phyloP scores from a whole-genome alignment of 2,329 filamentous ascomycete species.

The Fusarium nisikadoi region DNA sequence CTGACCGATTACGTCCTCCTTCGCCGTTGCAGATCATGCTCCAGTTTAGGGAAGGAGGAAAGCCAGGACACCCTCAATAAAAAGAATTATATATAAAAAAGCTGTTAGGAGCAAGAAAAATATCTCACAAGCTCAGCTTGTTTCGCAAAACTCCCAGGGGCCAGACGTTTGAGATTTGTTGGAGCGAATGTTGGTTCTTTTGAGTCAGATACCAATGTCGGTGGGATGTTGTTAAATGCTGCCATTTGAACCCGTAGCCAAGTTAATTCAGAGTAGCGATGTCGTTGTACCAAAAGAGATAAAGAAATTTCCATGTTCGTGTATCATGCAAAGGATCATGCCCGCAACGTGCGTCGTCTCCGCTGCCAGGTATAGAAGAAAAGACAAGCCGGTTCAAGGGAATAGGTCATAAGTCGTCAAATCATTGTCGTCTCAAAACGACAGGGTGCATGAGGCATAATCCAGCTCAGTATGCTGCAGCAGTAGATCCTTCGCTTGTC shows the following conservation, averaged over 20 bases:
- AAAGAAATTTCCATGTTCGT: slow-evolving; percentile 28
- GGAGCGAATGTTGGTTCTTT: slow-evolving; percentile 7
- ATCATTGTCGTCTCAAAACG: slow-evolving; percentile 34
- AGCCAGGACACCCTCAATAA: slow-evolving; percentile 4
- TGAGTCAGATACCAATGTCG: neutral
- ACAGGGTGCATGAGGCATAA: neutral
- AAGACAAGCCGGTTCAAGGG: slow-evolving; percentile 10
- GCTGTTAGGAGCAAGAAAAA: neutral
- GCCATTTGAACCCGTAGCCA: slow-evolving; percentile 13
- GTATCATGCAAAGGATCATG: slow-evolving; percentile 39
- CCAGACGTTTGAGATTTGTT: slow-evolving; percentile 6
- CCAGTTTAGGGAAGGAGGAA: slow-evolving; percentile 1
- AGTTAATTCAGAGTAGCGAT: slow-evolving; percentile 27
- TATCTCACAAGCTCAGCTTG: slow-evolving; percentile 28
- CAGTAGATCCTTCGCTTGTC: slow-evolving; percentile 56
- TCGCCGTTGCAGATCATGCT: slow-evolving; percentile 9
- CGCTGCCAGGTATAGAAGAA: slow-evolving; percentile 31
- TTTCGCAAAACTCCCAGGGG: neutral
- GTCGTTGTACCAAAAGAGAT: slow-evolving; percentile 19
- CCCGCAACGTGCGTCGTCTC: slow-evolving; percentile 36
- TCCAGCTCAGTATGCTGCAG: slow-evolving; percentile 51
- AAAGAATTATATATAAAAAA: slow-evolving; percentile 14
- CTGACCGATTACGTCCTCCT: slow-evolving; percentile 34
- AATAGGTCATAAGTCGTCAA: slow-evolving; percentile 42
- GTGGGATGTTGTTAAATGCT: slow-evolving; percentile 32